Conservation (phyloP, 2,329 filamentous ascomycete species). For the Apiospora malaysiana region DNA sequence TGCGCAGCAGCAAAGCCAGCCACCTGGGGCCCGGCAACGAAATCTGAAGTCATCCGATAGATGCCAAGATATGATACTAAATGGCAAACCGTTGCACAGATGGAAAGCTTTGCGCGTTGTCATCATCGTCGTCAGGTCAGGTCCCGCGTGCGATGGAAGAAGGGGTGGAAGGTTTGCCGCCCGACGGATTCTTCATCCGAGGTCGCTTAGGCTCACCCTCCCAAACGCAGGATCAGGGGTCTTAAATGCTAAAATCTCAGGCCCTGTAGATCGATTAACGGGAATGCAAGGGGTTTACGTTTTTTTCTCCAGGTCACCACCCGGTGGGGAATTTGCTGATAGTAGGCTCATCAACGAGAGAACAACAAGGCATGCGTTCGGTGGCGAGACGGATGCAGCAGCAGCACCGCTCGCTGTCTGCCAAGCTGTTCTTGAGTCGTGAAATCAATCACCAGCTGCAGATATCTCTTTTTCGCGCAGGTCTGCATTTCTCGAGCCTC, state of each 20-base stretch:
- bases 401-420: neutral
- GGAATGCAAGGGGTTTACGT: conserved; percentile 8
- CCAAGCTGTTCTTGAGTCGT: neutral
- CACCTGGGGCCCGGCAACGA: neutral
- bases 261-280: conserved; percentile 15
- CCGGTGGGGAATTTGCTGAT: conserved; percentile 2
- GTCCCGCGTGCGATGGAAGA: neutral
- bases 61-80: neutral
- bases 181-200: neutral
- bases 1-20: neutral
- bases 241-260: conserved; percentile 13
- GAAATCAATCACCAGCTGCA: neutral
- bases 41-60: neutral
- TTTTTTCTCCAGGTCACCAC: neutral
- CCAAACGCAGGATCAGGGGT: conserved; percentile 13
- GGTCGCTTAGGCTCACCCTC: conserved; percentile 6
- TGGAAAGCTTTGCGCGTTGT: neutral
- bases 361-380: neutral
- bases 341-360: neutral
- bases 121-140: neutral
- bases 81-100: neutral
- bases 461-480: neutral
- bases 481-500: neutral
- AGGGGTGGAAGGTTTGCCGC: neutral
- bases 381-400: neutral